A percentile compares a stretch with the other conserved stretches of the same genome.
Evolutionary conservation across 345 rosid genomes (phyloP).

Genomic region (Brassica rapa): DNA sequence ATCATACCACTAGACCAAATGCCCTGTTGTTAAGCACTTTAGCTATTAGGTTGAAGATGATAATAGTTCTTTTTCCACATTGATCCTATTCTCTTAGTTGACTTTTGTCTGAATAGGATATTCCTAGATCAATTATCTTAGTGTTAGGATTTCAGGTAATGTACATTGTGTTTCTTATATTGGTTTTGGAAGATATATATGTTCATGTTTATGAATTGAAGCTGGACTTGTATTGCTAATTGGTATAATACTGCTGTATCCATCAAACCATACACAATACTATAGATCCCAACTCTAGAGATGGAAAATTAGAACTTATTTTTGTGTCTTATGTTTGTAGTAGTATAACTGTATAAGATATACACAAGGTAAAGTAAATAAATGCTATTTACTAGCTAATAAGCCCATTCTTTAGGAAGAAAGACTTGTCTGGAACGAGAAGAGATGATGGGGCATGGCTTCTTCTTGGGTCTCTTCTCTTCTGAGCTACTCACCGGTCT

Average conservation of each 20-base stretch:
- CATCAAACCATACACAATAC: background rate
- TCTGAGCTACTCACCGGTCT: conserved; percentile 23
- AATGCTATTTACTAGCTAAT: conserved; percentile 22
- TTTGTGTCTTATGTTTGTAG: background rate
- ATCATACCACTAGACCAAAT: conserved; percentile 81
- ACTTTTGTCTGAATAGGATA: background rate
- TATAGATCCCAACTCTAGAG: background rate
- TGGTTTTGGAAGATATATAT: background rate
- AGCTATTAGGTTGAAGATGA: background rate
- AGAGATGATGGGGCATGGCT: conserved; percentile 19
- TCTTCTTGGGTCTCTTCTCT: conserved; percentile 18
- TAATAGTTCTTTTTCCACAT: background rate
- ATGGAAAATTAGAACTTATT: background rate
- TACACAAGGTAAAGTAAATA: conserved; percentile 1
- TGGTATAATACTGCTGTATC: background rate
- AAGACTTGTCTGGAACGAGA: conserved; percentile 34
- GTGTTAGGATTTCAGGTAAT: background rate
- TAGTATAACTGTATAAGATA: background rate
- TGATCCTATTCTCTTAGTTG: background rate
- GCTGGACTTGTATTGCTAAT: background rate
- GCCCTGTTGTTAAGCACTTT: conserved; percentile 32
- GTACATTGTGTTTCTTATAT: background rate
- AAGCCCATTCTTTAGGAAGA: conserved; percentile 42
- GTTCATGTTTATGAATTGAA: background rate
- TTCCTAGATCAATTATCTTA: background rate